Percentiles rank a stretch among this genome's conserved stretches.
These are phyloP conservation scores for Lipomyces japonicus DNA, from an alignment of 805 yeast species.

Conservation along the genomic window DNA sequence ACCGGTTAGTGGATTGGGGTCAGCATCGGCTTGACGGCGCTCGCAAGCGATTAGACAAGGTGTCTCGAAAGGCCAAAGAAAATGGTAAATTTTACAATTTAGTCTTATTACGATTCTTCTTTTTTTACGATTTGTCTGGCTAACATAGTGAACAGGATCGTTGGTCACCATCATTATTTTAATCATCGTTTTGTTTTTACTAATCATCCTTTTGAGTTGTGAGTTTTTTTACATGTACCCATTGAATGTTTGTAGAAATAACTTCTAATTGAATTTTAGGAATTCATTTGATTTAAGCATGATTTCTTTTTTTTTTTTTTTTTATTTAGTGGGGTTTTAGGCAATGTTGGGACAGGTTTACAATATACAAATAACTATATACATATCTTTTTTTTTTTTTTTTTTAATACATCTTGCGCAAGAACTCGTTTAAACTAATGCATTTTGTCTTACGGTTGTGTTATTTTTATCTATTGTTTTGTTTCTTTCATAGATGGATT, in stretches of 20 bases:
- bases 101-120: not conserved
- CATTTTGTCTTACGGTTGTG: too few relatives aligned
- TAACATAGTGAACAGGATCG: conserved; percentile 32
- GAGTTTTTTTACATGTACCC: not conserved
- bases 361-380: too few relatives aligned
- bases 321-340: not conserved
- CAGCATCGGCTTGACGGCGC: conserved; percentile 38
- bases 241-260: not conserved
- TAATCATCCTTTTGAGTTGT: conserved; percentile 36
- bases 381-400: too few relatives aligned
- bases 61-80: conserved; percentile 40
- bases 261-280: too few relatives aligned
- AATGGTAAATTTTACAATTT: conserved; percentile 22
- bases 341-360: too few relatives aligned
- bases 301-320: not conserved
- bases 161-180: conserved; percentile 36
- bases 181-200: conserved; percentile 37
- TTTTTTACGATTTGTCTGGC: not conserved
- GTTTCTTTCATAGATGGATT: too few relatives aligned
- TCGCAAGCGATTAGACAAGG: conserved; percentile 36
- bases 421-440: too few relatives aligned
- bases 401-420: too few relatives aligned
- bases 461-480: too few relatives aligned
- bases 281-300: not conserved
- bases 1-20: conserved; percentile 39